Conservation (phyloP, 2,329 filamentous ascomycete genomes). For the Microsporum ferrugineum region DNA sequence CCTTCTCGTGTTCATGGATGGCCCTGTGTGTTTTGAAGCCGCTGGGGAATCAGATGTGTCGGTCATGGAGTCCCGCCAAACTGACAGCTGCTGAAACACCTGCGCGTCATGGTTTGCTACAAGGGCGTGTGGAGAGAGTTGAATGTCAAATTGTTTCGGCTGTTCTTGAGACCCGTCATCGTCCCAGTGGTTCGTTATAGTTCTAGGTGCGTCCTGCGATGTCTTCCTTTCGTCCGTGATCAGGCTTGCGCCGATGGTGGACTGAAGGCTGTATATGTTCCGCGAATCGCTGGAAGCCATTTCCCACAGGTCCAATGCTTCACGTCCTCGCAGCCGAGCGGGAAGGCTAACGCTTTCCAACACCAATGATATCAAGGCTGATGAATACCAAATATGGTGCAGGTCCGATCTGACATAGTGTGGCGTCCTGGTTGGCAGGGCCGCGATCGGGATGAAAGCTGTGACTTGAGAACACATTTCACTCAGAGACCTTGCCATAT, state of each 20-base stretch:
- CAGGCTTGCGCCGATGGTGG: conserved; percentile 44
- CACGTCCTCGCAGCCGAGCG: conserved; percentile 43
- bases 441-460: conserved; percentile 62
- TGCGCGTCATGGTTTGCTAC: conserved; percentile 18
- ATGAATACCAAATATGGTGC: conserved; percentile 64
- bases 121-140: conserved; percentile 27
- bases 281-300: conserved; percentile 56
- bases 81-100: conserved; percentile 29
- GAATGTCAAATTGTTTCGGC: conserved; percentile 29
- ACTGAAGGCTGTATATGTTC: conserved; percentile 61
- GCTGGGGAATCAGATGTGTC: neutral
- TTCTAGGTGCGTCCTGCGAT: neutral
- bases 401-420: conserved; percentile 49
- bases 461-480: conserved; percentile 60
- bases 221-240: neutral
- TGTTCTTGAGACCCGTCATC: neutral
- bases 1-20: neutral
- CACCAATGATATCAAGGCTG: conserved; percentile 63
- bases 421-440: conserved; percentile 48
- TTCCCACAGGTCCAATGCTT: conserved; percentile 37
- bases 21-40: neutral
- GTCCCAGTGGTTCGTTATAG: neutral
- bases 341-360: conserved; percentile 70
- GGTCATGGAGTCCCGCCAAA: conserved; percentile 16
- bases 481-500: conserved; percentile 60